Percentiles rank a stretch among this genome's conserved stretches.
Evolutionary conservation across 108 stramenopile genomes (phyloP).

Genomic region (Licmophora abbreviata): DNA sequence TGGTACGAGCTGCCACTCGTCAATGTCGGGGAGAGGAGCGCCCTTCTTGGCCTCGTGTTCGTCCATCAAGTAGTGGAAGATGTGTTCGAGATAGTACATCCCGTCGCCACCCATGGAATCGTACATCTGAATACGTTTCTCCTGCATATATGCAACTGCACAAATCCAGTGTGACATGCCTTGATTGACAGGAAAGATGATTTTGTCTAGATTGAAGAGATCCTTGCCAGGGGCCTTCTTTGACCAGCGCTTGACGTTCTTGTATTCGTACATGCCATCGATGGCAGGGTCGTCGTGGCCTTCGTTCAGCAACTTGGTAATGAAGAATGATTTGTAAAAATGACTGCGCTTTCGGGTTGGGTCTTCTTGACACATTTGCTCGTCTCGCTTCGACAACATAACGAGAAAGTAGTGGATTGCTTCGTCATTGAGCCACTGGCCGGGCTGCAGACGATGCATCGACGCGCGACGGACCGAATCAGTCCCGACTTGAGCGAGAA

Average conservation of each 20-base stretch:
- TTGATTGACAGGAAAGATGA: conserved; percentile 87
- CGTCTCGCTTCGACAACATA: conserved; percentile 76
- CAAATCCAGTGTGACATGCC: conserved; percentile 89
- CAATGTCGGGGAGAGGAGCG: conserved; percentile 44
- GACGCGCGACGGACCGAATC: conserved; percentile 65
- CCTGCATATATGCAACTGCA: conserved; percentile 81
- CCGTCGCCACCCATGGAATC: conserved; percentile 69
- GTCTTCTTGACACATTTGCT: conserved; percentile 48
- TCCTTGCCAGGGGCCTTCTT: conserved; percentile 89
- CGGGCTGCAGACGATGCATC: conserved; percentile 58
- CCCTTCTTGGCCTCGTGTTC: conserved; percentile 74
- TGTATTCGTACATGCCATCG: conserved; percentile 80
- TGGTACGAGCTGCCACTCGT: conserved; percentile 63
- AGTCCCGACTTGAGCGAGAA: conserved; percentile 47
- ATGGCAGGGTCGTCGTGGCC: conserved; percentile 29
- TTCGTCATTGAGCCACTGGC: conserved; percentile 95
- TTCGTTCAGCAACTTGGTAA: conserved; percentile 82
- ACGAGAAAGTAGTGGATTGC: conserved; percentile 91
- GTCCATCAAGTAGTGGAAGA: conserved; percentile 78
- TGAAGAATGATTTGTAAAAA: conserved; percentile 95
- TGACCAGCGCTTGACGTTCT: conserved; percentile 88
- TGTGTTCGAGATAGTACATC: conserved; percentile 38
- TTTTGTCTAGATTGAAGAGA: conserved; percentile 85
- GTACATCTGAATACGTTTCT: conserved; percentile 77
- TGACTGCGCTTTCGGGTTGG: conserved; percentile 63